Percentiles rank a stretch among this genome's conserved stretches.
phyloP scores from a whole-genome alignment of 495 filamentous ascomycete species.

The Annulohypoxylon nitens region DNA sequence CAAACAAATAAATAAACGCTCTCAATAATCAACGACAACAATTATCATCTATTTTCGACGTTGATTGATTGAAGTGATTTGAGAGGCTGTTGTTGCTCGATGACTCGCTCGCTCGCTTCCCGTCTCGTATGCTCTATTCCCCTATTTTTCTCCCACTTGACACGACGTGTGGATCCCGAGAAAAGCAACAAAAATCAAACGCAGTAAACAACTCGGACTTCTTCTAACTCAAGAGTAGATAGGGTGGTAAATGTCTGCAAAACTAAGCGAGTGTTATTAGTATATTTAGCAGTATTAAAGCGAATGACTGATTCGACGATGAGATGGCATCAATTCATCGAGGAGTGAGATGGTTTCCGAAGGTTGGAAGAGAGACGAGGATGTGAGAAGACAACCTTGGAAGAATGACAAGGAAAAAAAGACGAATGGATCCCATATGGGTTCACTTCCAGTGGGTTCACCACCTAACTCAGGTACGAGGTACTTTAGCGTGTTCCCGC shows the following conservation, averaged over 20 bases:
- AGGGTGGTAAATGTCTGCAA: slow-evolving; percentile 1
- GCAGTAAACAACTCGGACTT: slow-evolving; percentile 32
- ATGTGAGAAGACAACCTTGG: slow-evolving; percentile 18
- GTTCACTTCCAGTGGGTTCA: slow-evolving; percentile 18
- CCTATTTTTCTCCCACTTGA: slow-evolving; percentile 33
- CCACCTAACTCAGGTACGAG: slow-evolving; percentile 14
- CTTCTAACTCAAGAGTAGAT: slow-evolving; percentile 17
- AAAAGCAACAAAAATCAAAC: slow-evolving; percentile 37
- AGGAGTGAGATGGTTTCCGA: slow-evolving; percentile 12
- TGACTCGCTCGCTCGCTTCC: slow-evolving; percentile 14
- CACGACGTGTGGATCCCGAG: slow-evolving; percentile 34
- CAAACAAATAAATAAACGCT: slow-evolving; percentile 43
- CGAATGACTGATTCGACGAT: slow-evolving; percentile 44
- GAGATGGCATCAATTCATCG: slow-evolving; percentile 39
- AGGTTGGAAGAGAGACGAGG: slow-evolving; percentile 19
- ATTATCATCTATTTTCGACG: slow-evolving; percentile 7
- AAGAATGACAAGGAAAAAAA: slow-evolving; percentile 19
- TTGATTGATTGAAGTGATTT: slow-evolving; percentile 12
- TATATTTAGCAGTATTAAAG: slow-evolving; percentile 40
- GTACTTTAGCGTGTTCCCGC: slow-evolving; percentile 33
- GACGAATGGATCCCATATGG: slow-evolving; percentile 8
- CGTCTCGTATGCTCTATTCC: slow-evolving; percentile 27
- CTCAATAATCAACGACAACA: slow-evolving; percentile 20
- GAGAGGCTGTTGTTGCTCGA: slow-evolving; percentile 16
- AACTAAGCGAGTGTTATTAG: slow-evolving; percentile 44